Percentiles rank a stretch among this genome's conserved stretches.
Evolutionary conservation across 2,329 filamentous ascomycete genomes (phyloP).

Genomic region (Aspergillus sp.): DNA sequence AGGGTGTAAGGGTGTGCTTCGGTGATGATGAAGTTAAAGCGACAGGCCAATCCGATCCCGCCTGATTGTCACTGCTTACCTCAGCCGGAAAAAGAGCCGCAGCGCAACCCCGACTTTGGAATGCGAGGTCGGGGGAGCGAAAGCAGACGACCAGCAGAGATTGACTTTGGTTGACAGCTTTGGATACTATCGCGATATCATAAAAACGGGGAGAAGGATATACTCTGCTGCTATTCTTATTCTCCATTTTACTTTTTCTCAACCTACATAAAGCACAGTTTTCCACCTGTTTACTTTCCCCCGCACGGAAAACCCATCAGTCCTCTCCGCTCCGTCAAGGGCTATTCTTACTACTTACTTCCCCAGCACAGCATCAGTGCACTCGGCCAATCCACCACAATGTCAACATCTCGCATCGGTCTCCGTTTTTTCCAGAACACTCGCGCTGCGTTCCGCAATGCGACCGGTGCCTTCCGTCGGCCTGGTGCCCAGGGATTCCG

Average conservation of each 20-base stretch:
- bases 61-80: slow-evolving; percentile 21
- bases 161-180: slow-evolving; percentile 2
- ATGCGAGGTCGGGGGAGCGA: slow-evolving; percentile 12
- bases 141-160: background rate
- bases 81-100: slow-evolving; percentile 19
- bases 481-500: slow-evolving; percentile 48
- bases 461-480: slow-evolving; percentile 48
- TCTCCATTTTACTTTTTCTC: too few species aligned
- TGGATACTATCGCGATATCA: background rate
- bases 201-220: background rate
- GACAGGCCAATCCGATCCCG: slow-evolving; percentile 18
- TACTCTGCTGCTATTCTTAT: background rate
- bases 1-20: too few species aligned
- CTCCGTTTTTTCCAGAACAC: slow-evolving; percentile 50
- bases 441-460: slow-evolving; percentile 43
- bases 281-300: background rate
- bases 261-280: background rate
- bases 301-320: background rate
- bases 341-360: background rate
- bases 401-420: slow-evolving; percentile 50
- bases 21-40: background rate
- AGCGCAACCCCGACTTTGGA: slow-evolving; percentile 3
- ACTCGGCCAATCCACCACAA: slow-evolving; percentile 10
- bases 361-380: background rate
- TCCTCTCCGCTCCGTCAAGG: background rate